Evolutionary conservation across 768 basidiomycete species (phyloP), one percentile per base, ranked within the genome.

Genomic region (Mrakia frigida): DNA sequence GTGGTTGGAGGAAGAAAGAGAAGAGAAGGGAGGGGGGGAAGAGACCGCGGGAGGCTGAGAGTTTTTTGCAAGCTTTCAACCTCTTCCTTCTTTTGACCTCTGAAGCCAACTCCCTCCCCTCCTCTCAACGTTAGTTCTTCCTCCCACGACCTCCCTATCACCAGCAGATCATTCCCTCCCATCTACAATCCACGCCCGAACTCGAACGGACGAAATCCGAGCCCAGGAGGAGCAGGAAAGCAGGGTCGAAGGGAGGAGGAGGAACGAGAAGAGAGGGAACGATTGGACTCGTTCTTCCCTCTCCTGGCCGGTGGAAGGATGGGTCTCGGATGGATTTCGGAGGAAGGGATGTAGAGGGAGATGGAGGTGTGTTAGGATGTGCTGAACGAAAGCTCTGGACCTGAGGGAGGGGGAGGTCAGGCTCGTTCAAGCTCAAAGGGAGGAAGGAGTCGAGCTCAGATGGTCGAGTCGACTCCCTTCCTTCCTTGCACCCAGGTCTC

Each of bases 341-440:
- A n/a, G 56, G n/a, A 18, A 56, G 56, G 31, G 60, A 35, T 37
- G 9, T 33, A 31, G 35, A 33, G 61, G 31, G 35, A 23, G 14
- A 63, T n/a, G 35, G 35, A 14, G 31, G 7, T 33, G 61, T 37
- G 5, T 6, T 35, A 10, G 59, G 59, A 37, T 7, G 37, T 9
- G 33, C 33, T 21, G 61, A 18, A 28, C 23, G 56, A 28, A 10
- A 63, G 33, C 39, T 35, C 10, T n/a, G 5, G 35, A 68, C 65
- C 65, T 68, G 14, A 35, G 65, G 65, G 65, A 68, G 65, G 65
- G 63, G 65, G 35, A 68, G 65, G 65, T 41, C 65, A 68, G 65
- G 65, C 65, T 68, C 65, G 39, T 68, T 7, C 25, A 39, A 39
- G 35, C 35, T 35, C 35, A 37, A 68, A 23, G 61, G 28, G 31